A percentile compares a stretch with the other conserved stretches of the same genome.
These are phyloP conservation scores for Auricularia sp. DNA, from an alignment of 768 basidiomycete species.

Conservation along the genomic window DNA sequence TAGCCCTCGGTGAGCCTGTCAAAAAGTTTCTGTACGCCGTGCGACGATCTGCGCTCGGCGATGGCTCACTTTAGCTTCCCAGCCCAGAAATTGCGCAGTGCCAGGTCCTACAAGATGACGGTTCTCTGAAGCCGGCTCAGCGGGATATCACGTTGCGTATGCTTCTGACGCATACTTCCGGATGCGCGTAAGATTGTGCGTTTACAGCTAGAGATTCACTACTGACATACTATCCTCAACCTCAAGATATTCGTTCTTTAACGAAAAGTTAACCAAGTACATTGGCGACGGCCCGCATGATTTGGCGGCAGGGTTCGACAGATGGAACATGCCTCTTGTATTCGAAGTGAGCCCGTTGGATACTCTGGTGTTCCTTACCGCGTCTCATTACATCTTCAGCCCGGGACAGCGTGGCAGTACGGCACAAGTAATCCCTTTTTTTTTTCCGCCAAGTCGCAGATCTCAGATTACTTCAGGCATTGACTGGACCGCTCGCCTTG, in stretches of 20 bases:
- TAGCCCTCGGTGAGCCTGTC: not conserved
- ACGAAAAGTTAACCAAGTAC: not conserved
- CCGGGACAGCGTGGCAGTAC: not conserved
- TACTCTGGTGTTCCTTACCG: not conserved
- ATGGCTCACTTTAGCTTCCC: not conserved
- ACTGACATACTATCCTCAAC: too few relatives aligned
- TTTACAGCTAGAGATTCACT: not conserved
- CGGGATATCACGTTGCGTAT: constrained; percentile 2
- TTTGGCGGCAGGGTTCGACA: not conserved
- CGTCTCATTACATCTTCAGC: not conserved
- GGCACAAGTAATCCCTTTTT: not conserved
- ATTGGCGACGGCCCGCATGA: not conserved
- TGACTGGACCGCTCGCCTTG: not conserved
- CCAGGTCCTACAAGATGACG: not conserved
- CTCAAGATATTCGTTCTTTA: not conserved
- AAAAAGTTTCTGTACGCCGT: not conserved
- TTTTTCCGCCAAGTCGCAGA: not conserved
- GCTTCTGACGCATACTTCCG: constrained; percentile 3
- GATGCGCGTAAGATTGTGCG: not conserved
- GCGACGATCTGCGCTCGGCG: not conserved
- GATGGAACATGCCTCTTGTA: not conserved
- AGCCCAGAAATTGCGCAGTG: not conserved
- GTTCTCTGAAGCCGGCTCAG: not conserved
- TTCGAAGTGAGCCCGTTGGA: not conserved
- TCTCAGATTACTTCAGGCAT: not conserved